Evolutionary conservation across 345 rosid genomes (phyloP).

Genomic region (Salix arbutifolia): DNA sequence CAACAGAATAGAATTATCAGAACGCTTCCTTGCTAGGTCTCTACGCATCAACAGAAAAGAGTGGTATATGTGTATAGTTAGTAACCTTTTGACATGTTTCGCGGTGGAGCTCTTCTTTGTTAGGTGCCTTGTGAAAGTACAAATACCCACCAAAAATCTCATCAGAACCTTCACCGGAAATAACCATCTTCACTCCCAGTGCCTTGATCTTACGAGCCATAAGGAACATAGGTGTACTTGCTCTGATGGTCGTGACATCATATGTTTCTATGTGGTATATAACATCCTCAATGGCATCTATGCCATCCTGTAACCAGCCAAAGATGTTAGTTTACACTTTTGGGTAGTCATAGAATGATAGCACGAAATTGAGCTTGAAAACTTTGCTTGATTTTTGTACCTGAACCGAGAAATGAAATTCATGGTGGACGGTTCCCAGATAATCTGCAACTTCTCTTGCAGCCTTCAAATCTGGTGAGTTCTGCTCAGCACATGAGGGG

Average conservation of each 20-base stretch:
- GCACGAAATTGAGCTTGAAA: background rate
- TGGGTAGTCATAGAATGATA: background rate
- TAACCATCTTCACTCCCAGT: constrained; percentile 92
- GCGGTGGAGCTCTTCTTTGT: constrained; percentile 73
- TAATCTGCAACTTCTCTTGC: constrained; percentile 85
- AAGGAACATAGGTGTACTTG: constrained; percentile 91
- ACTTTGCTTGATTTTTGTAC: constrained; percentile 20
- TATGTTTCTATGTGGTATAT: constrained; percentile 87
- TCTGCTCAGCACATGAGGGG: constrained; percentile 34
- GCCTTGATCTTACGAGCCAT: constrained; percentile 92
- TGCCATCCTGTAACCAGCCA: constrained; percentile 55
- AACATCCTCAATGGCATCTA: constrained; percentile 92
- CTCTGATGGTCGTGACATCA: constrained; percentile 85
- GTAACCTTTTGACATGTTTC: constrained; percentile 88
- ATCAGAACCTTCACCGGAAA: constrained; percentile 95
- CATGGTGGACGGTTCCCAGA: constrained; percentile 86
- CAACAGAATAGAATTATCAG: background rate
- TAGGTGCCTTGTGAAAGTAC: constrained; percentile 95
- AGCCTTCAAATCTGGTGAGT: constrained; percentile 84
- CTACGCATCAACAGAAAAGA: background rate
- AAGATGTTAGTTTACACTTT: background rate
- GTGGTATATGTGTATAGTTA: background rate
- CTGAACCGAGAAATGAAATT: constrained; percentile 88
- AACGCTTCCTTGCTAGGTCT: background rate
- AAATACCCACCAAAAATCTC: constrained; percentile 94